Conservation (phyloP, 2,329 filamentous ascomycete genomes). For the Camillea tinctor region DNA sequence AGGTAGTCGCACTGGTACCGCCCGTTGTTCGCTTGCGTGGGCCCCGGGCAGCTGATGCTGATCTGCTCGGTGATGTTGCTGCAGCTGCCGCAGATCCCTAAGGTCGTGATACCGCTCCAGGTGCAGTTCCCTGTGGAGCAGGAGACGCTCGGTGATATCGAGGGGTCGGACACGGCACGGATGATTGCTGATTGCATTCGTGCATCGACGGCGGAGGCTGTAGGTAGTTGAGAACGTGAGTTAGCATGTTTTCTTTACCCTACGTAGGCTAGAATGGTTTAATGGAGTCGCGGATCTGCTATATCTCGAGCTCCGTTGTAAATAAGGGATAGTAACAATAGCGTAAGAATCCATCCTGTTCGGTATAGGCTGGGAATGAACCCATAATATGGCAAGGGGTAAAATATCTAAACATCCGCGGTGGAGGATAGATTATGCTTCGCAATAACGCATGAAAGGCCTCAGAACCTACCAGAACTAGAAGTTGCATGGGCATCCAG, state of each 20-base stretch:
- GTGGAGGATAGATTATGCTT: not conserved
- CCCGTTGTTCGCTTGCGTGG: not conserved
- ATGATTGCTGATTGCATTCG: constrained; percentile 7
- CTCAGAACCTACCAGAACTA: not conserved
- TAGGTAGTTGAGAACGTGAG: not conserved
- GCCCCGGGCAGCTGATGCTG: not conserved
- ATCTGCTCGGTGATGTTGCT: constrained; percentile 3
- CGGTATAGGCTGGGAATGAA: not conserved
- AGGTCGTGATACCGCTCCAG: constrained; percentile 2
- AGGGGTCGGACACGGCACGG: not conserved
- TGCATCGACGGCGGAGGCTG: not conserved
- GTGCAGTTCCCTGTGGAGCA: constrained; percentile 7
- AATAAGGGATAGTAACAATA: not conserved
- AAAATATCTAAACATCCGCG: not conserved
- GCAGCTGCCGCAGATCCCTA: constrained; percentile 5
- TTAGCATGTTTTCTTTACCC: not conserved
- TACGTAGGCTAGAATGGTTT: not conserved
- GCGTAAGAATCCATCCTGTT: not conserved
- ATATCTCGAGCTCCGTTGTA: not conserved
- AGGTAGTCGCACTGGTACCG: constrained; percentile 1
- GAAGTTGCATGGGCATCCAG: not conserved
- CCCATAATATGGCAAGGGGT: not conserved
- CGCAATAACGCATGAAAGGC: not conserved
- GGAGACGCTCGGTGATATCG: not conserved
- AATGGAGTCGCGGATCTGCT: not conserved